A percentile compares a stretch with the other conserved stretches of the same genome.
Evolutionary conservation across 2,329 filamentous ascomycete species (phyloP).

Genomic region (Neonectria hederae): DNA sequence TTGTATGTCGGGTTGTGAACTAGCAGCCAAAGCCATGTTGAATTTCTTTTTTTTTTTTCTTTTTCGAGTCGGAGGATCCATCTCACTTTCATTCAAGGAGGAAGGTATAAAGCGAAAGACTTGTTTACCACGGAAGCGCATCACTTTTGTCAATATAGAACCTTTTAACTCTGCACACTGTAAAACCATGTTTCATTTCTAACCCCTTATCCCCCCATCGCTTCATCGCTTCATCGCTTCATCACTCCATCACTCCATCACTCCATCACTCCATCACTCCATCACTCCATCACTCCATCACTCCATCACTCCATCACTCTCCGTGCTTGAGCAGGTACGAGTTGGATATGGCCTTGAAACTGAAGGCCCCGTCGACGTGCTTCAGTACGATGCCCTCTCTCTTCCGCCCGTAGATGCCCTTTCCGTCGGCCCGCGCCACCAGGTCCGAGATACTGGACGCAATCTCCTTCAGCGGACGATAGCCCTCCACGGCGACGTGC

Average conservation of each 20-base stretch:
- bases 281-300: conserved; percentile 20
- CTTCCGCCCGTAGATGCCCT: conserved; percentile 34
- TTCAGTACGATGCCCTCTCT: conserved; percentile 41
- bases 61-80: conserved; percentile 13
- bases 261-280: neutral
- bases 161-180: conserved; percentile 41
- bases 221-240: neutral
- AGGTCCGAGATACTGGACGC: conserved; percentile 29
- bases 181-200: conserved; percentile 41
- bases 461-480: conserved; percentile 25
- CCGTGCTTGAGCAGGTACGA: conserved; percentile 41
- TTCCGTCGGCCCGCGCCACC: conserved; percentile 33
- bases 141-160: conserved; percentile 45
- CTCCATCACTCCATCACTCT: conserved; percentile 20
- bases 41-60: neutral
- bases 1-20: conserved; percentile 20
- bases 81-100: conserved; percentile 29
- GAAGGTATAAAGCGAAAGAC: conserved; percentile 34
- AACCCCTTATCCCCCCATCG: too few relatives aligned
- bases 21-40: conserved; percentile 5
- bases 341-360: conserved; percentile 42
- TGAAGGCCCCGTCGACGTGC: conserved; percentile 31
- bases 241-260: conserved; percentile 20
- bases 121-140: conserved; percentile 43
- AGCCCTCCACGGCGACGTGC: conserved; percentile 46